phyloP scores from a whole-genome alignment of 345 rosid species.

The Brassica napus region Da-Ae NC_063449.1:39149501-39150000 shows the following conservation, averaged over 20 bases:
- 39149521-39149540: slow-evolving; percentile 28
- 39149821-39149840: not conserved
- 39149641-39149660: not conserved
- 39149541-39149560: slow-evolving; percentile 12
- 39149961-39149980: not conserved
- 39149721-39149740: not conserved
- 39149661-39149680: slow-evolving; percentile 3
- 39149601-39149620: slow-evolving; percentile 33
- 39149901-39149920: not conserved
- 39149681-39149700: not conserved
- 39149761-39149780: not conserved
- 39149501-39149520: slow-evolving; percentile 40
- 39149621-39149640: slow-evolving; percentile 40
- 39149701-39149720: too few species aligned
- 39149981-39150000: not conserved
- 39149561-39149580: not conserved
- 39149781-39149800: not conserved
- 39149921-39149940: not conserved
- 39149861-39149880: not conserved
- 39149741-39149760: not conserved
- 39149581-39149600: slow-evolving; percentile 28
- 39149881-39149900: not conserved
- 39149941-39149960: too few species aligned
- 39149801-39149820: not conserved
- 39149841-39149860: not conserved